Percentiles rank a stretch among this genome's conserved stretches.
phyloP scores from a whole-genome alignment of 768 basidiomycete species.

The Kwoniella dendrophila region DNA sequence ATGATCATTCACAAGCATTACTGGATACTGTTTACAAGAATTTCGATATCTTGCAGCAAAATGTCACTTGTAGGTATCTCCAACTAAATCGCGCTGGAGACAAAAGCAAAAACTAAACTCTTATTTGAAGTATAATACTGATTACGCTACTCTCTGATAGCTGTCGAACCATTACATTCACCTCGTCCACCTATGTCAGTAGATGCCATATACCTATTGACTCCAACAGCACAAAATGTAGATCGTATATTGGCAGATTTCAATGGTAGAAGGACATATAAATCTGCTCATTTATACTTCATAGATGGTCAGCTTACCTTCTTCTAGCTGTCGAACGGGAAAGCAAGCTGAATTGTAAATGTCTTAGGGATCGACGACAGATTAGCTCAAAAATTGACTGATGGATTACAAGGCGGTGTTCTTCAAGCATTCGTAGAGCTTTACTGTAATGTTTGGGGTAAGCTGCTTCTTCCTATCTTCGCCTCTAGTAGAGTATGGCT shows the following conservation, averaged over 20 bases:
- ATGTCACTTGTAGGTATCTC: slow-evolving; percentile 83
- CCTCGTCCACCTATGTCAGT: slow-evolving; percentile 81
- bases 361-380: slow-evolving; percentile 71
- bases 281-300: slow-evolving; percentile 87
- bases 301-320: slow-evolving; percentile 69
- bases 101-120: too few relatives aligned
- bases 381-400: slow-evolving; percentile 72
- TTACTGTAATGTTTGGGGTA: slow-evolving; percentile 91
- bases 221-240: slow-evolving; percentile 92
- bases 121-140: too few relatives aligned
- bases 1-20: slow-evolving; percentile 83
- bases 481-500: not conserved
- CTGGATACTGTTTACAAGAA: slow-evolving; percentile 83
- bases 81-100: too few relatives aligned
- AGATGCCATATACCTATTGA: slow-evolving; percentile 90
- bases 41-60: slow-evolving; percentile 92
- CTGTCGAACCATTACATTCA: slow-evolving; percentile 86
- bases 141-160: slow-evolving; percentile 58
- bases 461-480: slow-evolving; percentile 47
- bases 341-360: not conserved
- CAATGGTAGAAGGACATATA: slow-evolving; percentile 70
- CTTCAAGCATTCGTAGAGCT: slow-evolving; percentile 80
- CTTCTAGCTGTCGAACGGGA: not conserved
- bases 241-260: slow-evolving; percentile 89
- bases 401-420: slow-evolving; percentile 74